Percentiles rank a stretch among this genome's conserved stretches.
phyloP scores from a whole-genome alignment of 495 filamentous ascomycete genomes.

The Cenococcum geophilum region DNA sequence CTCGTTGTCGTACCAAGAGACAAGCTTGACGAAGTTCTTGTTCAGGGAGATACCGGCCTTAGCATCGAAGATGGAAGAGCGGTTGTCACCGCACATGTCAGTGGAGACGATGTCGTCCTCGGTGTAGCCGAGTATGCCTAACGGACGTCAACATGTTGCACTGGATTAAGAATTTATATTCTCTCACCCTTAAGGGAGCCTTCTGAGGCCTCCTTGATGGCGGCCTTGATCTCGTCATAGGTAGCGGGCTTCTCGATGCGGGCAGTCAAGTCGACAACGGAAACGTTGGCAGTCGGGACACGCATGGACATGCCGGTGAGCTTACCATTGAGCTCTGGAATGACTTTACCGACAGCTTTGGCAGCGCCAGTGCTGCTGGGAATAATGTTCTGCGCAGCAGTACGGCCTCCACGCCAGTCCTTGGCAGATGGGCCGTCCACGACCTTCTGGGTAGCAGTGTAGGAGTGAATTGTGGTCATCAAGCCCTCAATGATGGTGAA shows the following conservation, averaged over 20 bases:
- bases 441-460: conserved; percentile 99
- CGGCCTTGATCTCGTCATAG: conserved; percentile 92
- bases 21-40: conserved; percentile 96
- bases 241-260: conserved; percentile 82
- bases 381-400: conserved; percentile 99
- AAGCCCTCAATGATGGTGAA: conserved; percentile 96
- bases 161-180: background rate
- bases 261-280: conserved; percentile 94
- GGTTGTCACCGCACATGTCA: conserved; percentile 83
- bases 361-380: conserved; percentile 98
- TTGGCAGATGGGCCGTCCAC: conserved; percentile 95
- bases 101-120: conserved; percentile 95
- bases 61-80: conserved; percentile 98
- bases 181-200: conserved; percentile 75
- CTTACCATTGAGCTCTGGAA: conserved; percentile 95
- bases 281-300: conserved; percentile 97
- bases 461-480: conserved; percentile 99
- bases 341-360: conserved; percentile 99
- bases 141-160: conserved; percentile 34
- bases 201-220: conserved; percentile 82
- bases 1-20: conserved; percentile 97
- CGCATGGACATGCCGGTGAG: conserved; percentile 99
- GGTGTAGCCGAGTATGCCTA: conserved; percentile 86
- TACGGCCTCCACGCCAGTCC: conserved; percentile 99
- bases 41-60: conserved; percentile 99